Evolutionary conservation across 768 basidiomycete species (phyloP), one percentile per base, ranked within the genome.

Genomic region (Hemileccinum impolitum): DNA sequence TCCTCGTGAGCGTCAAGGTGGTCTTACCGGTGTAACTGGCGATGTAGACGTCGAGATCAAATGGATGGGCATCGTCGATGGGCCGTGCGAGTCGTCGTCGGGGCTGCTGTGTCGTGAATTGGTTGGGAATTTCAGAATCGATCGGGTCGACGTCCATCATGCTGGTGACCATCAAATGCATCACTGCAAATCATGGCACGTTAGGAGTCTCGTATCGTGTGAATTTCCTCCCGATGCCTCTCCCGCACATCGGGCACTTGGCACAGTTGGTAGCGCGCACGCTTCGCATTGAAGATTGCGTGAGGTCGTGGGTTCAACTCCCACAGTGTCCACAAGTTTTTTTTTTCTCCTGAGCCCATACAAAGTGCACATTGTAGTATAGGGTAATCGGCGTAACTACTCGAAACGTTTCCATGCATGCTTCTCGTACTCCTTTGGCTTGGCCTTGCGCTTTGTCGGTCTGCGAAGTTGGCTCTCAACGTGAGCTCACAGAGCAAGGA

Each of bases 41-140:
- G 50, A 85, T 82, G 65, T 90, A 88, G 36, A 80, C 67, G 49
- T 94, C 93, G 45, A 94, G 78, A 62, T 95, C 92, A 62, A 92
- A 94, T 4, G 92, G 90, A 61, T 93, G 90, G 0, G 76, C 76
- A 37, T 89, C 87, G 65, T 92, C 85, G 13, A 93, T 77, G 12
- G 71, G 69, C 2, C 77, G 77, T 18, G 74, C 55, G 31, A 48
- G 43, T 19, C 64, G 60, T 48, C 58, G 52, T 51, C 60, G 47
- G 5, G 48, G 34, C 9, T 43, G 53, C 21, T 49, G 53, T 5
- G 45, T 41, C 32, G 48, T 26, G 25, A 37, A 49, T 19, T 55
- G 54, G 43, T 47, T 47, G n/a, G 52, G 47, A 43, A 57, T 51
- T 18, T 67, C 66, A 14, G 57, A 47, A 1, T 66, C 66, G 51